Evolutionary conservation across 805 yeast genomes (phyloP).

Genomic region (Yarrowia keelungensis): DNA sequence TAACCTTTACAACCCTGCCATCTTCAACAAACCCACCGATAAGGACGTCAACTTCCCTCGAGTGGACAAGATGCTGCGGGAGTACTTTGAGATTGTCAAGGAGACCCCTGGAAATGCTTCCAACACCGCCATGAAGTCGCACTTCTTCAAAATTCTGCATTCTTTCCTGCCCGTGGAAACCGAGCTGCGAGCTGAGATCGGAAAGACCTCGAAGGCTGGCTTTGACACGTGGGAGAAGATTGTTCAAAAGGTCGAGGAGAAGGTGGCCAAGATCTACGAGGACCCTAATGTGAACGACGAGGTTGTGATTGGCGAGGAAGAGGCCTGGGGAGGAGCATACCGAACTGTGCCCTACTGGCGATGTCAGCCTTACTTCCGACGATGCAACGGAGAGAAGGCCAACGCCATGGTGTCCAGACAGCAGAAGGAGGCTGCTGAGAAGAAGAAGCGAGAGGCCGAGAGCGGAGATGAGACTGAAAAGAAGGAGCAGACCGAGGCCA

Average conservation of each 20-base stretch:
- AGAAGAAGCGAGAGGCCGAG: constrained; percentile 37
- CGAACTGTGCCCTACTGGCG: constrained; percentile 92
- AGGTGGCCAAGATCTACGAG: constrained; percentile 63
- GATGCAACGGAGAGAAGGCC: constrained; percentile 73
- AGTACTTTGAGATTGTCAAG: constrained; percentile 84
- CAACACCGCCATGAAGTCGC: constrained; percentile 85
- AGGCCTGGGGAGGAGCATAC: constrained; percentile 82
- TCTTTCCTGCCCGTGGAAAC: constrained; percentile 80
- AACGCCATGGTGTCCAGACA: constrained; percentile 44
- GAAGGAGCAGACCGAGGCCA: constrained; percentile 20
- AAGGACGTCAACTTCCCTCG: constrained; percentile 78
- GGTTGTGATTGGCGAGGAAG: constrained; percentile 60
- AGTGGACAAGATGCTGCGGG: constrained; percentile 81
- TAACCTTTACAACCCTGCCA: constrained; percentile 89
- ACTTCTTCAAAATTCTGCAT: constrained; percentile 83
- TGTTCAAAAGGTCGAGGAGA: constrained; percentile 69
- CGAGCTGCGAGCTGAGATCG: constrained; percentile 77
- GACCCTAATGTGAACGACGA: constrained; percentile 64
- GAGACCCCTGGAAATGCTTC: constrained; percentile 71
- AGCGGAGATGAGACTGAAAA: constrained; percentile 12
- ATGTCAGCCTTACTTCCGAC: constrained; percentile 92
- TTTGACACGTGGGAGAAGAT: constrained; percentile 61
- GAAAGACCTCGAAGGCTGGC: constrained; percentile 56
- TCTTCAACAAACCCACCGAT: constrained; percentile 58
- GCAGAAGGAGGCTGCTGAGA: constrained; percentile 25